These are phyloP conservation scores for Gracilaria gracilis DNA, from an alignment of 23 red algal species.

Conservation along the genomic window DNA sequence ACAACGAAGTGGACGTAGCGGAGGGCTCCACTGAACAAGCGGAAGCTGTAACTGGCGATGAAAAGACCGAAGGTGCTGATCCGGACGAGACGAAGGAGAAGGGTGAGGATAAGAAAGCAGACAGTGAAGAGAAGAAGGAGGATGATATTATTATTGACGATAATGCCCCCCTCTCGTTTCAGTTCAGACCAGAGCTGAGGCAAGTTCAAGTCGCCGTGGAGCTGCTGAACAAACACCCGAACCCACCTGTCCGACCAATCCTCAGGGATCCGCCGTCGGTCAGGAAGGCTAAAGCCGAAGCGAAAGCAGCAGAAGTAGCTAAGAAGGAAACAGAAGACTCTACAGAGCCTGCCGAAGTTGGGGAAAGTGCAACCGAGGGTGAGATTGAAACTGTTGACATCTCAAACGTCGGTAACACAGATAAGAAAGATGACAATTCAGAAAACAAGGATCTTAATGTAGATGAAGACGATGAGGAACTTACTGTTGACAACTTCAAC, in stretches of 20 bases:
- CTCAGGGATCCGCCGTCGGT: conserved; percentile 72
- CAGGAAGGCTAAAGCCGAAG: conserved; percentile 74
- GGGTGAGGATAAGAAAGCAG: conserved; percentile 5
- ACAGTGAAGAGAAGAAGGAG: conserved; percentile 19
- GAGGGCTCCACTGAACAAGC: neutral
- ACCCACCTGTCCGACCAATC: conserved; percentile 71
- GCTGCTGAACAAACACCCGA: conserved; percentile 69
- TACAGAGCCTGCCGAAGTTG: conserved; percentile 14
- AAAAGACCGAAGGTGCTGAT: neutral
- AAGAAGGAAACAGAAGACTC: conserved; percentile 29
- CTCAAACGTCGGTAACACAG: neutral
- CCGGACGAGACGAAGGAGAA: neutral
- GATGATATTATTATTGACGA: conserved; percentile 77
- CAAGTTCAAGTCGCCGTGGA: conserved; percentile 88
- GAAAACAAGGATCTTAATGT: neutral
- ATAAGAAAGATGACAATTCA: neutral
- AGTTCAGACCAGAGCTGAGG: conserved; percentile 89
- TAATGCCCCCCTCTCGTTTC: conserved; percentile 81
- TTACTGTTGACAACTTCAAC: conserved; percentile 99
- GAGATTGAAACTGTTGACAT: neutral
- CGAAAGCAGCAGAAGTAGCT: conserved; percentile 47
- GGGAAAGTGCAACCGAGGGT: neutral
- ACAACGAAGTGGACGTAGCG: neutral
- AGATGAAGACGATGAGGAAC: conserved; percentile 84
- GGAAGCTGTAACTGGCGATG: neutral